phyloP scores from a whole-genome alignment of 805 yeast species.

The Yamadazyma philogaea region DNA sequence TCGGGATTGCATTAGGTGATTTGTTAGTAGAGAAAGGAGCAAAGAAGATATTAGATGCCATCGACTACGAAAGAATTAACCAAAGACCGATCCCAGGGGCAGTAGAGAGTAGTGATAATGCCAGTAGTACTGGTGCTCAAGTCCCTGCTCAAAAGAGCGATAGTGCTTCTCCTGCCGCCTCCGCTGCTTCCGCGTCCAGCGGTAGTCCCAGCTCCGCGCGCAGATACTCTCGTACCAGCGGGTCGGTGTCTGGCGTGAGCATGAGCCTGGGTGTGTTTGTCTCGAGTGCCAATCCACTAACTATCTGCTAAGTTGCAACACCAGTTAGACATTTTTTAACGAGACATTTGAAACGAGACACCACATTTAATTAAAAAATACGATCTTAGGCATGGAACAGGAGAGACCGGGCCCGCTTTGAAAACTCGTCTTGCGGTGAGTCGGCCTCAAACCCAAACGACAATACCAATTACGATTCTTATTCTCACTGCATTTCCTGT shows the following conservation, averaged over 20 bases:
- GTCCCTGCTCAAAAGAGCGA: neutral
- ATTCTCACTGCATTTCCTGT: neutral
- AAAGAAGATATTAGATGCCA: conserved; percentile 72
- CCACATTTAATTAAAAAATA: too few species aligned
- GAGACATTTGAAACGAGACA: neutral
- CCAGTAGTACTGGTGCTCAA: neutral
- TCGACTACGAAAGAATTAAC: conserved; percentile 66
- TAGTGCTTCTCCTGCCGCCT: neutral
- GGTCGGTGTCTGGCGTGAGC: neutral
- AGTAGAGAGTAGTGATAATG: neutral
- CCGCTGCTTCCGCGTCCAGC: neutral
- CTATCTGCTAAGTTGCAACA: conserved; percentile 1
- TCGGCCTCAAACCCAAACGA: too few species aligned
- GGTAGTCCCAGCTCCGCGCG: neutral
- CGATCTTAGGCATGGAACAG: too few species aligned
- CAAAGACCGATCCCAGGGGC: conserved; percentile 24
- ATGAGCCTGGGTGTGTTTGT: conserved; percentile 2
- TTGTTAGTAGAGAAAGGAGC: conserved; percentile 75
- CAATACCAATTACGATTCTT: too few species aligned
- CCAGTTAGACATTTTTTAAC: neutral
- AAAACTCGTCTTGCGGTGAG: too few species aligned
- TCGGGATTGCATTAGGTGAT: conserved; percentile 71
- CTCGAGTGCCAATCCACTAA: conserved; percentile 4
- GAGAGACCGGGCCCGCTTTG: too few species aligned
- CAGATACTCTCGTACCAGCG: neutral